Evolutionary conservation across 2,329 filamentous ascomycete genomes (phyloP).

Genomic region (Pseudomassariella vexata): DNA sequence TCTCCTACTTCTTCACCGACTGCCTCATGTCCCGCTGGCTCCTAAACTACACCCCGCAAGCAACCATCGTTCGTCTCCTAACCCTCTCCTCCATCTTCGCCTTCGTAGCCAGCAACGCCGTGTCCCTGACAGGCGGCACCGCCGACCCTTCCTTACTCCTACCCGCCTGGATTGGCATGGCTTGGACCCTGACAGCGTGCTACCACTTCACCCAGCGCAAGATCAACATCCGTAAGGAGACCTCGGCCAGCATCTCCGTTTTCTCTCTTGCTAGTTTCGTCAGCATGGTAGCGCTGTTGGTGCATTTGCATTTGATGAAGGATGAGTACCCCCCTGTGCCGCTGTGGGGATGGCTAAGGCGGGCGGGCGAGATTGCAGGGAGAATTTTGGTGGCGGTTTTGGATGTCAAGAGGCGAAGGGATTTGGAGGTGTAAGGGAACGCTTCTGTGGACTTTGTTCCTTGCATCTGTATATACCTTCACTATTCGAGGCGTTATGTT

Average conservation of each 20-base stretch:
- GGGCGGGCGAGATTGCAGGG: conserved; percentile 7
- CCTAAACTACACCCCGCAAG: conserved; percentile 75
- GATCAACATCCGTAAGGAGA: conserved; percentile 75
- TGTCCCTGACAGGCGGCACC: conserved; percentile 64
- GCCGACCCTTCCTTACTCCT: conserved; percentile 65
- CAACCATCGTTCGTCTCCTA: conserved; percentile 73
- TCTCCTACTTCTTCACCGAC: conserved; percentile 79
- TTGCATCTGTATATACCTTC: too few relatives aligned
- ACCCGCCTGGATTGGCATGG: conserved; percentile 73
- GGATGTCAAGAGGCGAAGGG: conserved; percentile 6
- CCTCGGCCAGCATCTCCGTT: conserved; percentile 68
- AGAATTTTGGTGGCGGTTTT: conserved; percentile 5
- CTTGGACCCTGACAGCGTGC: conserved; percentile 65
- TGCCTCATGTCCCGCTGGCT: conserved; percentile 84
- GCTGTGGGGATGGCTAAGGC: conserved; percentile 35
- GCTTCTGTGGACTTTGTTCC: too few relatives aligned
- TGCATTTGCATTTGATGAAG: conserved; percentile 59
- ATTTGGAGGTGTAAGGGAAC: too few relatives aligned
- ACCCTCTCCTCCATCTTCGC: conserved; percentile 70
- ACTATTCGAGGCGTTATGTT: too few relatives aligned
- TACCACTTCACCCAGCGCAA: conserved; percentile 75
- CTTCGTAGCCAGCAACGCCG: conserved; percentile 67
- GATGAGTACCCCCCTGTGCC: conserved; percentile 57
- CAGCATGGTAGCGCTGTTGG: conserved; percentile 64
- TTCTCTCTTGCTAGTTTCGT: conserved; percentile 73